Percentiles rank a stretch among this genome's conserved stretches.
These are phyloP conservation scores for Pholiota conissans DNA, from an alignment of 768 basidiomycete genomes.

Conservation along the genomic window DNA sequence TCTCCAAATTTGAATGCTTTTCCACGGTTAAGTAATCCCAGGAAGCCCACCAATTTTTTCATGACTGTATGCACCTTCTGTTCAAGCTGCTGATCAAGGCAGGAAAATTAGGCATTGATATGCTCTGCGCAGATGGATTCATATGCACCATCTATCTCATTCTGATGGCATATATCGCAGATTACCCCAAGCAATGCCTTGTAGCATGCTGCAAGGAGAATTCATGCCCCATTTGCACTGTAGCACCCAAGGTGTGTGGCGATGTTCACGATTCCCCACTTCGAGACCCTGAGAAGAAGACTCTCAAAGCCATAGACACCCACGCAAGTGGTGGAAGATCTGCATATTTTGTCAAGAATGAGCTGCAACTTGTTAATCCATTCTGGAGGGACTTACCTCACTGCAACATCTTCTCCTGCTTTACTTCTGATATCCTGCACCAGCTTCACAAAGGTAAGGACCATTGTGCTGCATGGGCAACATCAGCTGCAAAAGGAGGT, in stretches of 20 bases:
- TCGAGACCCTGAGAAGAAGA: too few species aligned
- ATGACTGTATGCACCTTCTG: background rate
- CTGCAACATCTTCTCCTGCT: constrained; percentile 13
- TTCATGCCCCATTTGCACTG: background rate
- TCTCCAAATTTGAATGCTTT: constrained; percentile 31
- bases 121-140: constrained; percentile 30
- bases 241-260: constrained; percentile 2
- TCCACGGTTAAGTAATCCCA: constrained; percentile 9
- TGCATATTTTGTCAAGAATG: constrained; percentile 17
- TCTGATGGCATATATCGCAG: constrained; percentile 28
- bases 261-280: background rate
- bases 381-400: constrained; percentile 37
- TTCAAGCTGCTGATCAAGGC: background rate
- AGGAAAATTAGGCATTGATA: background rate
- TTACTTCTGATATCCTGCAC: constrained; percentile 47
- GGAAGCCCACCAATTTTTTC: background rate
- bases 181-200: constrained; percentile 33
- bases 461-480: too few species aligned
- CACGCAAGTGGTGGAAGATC: constrained; percentile 8
- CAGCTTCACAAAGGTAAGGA: constrained; percentile 51
- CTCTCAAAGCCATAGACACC: background rate
- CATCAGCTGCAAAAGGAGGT: too few species aligned
- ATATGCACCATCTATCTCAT: constrained; percentile 29
- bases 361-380: constrained; percentile 23
- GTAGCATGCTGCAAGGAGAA: constrained; percentile 13